Percentiles rank a stretch among this genome's conserved stretches.
Evolutionary conservation across 192 early-diverging fungal genomes (phyloP).

Genomic region (Entomortierella parvispora): DNA sequence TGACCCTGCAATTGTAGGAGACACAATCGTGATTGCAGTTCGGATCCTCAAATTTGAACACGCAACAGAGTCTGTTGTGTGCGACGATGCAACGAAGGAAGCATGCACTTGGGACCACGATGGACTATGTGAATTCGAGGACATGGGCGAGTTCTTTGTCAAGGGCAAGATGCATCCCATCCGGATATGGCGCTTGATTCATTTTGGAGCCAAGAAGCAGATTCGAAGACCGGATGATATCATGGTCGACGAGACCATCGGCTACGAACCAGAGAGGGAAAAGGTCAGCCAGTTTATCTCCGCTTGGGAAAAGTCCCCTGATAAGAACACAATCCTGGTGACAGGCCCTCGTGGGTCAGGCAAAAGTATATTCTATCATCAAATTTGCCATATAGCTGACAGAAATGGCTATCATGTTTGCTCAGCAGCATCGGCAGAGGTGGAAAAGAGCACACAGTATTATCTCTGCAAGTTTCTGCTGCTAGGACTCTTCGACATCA

Average conservation of each 20-base stretch:
- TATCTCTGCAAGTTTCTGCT: constrained; percentile 54
- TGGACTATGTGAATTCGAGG: constrained; percentile 57
- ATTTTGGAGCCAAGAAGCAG: constrained; percentile 52
- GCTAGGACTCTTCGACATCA: constrained; percentile 54
- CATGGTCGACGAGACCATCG: constrained; percentile 52
- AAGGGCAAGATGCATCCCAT: constrained; percentile 59
- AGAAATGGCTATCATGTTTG: constrained; percentile 37
- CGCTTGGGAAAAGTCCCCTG: constrained; percentile 45
- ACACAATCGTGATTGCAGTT: constrained; percentile 63
- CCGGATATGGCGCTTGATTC: constrained; percentile 47
- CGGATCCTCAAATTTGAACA: constrained; percentile 61
- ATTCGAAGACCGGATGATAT: constrained; percentile 20
- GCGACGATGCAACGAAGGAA: constrained; percentile 56
- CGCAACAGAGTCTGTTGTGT: constrained; percentile 53
- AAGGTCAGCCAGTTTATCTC: constrained; percentile 45
- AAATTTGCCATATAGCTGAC: constrained; percentile 42
- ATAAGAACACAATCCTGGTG: constrained; percentile 54
- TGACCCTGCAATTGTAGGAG: constrained; percentile 60
- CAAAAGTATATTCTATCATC: constrained; percentile 59
- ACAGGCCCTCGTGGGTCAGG: constrained; percentile 55
- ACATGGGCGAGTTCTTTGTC: constrained; percentile 56
- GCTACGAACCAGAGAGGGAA: constrained; percentile 54
- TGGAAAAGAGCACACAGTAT: constrained; percentile 59
- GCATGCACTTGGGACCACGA: constrained; percentile 36
- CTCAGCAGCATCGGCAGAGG: constrained; percentile 51